Base-by-base conservation (phyloP, 2,329 filamentous ascomycete genomes). In the Alternaria gansuensis region DNA sequence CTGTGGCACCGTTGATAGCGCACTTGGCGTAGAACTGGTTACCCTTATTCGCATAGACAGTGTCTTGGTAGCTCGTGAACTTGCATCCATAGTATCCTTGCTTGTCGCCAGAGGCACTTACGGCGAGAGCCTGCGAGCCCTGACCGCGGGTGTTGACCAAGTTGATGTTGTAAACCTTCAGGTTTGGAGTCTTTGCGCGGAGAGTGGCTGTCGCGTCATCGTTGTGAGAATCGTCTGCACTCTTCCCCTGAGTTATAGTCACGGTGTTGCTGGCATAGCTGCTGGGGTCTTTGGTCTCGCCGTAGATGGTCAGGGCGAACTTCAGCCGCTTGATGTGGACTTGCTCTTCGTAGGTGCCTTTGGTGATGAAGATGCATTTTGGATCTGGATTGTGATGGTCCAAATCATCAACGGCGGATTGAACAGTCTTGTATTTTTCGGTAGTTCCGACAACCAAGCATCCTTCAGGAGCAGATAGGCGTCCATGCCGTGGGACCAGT, bases 101-200 rank as follows among this genome's bases (percentile, higher is more conserved):
- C 51, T 82, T 75, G 54, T 74, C 78, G 28, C 76, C 81, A 34
- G 82, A 78, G 5, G 85, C 84, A 33, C 81, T 82, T 17, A 88
- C 59, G 3, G 85, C 85, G 46, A 87, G 77, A 11, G 82, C 84
- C 64, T 86, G 83, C 4, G 78, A 79, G 23, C 83, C 82, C 37
- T 77, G 51, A 7, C 83, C 84, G 51, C 80, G 75, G 14, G 72
- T 75, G 59, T 76, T 77, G 60, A 75, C 73, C 9, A 86, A 77
- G 70, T 87, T 86, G 71, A 90, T 79, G 63, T 89, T 89, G 78
- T 89, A 90, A 17, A 88, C 76, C 64, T 83, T 84, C 58, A 88
- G 81, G 65, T 84, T 81, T 5, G 74, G 69, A 0, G 83, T 80
- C 65, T 73, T 75, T 8, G 79, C 81, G 11, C 82, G 78, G n/a